Base-by-base conservation (phyloP, 495 filamentous ascomycete species). In the Xylaria grammica region DNA sequence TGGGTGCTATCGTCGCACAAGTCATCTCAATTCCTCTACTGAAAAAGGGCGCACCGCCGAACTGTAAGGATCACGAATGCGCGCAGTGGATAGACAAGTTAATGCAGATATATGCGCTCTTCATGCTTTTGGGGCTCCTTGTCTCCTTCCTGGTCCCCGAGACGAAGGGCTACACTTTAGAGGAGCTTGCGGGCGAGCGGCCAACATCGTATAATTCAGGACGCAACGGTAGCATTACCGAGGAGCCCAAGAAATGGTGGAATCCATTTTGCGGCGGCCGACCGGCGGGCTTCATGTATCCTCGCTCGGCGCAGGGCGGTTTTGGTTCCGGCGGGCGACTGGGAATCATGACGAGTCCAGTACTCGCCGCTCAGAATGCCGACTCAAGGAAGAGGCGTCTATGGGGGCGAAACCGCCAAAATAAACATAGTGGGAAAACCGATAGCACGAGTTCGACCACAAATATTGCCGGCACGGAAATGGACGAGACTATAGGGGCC, bases 61-160 rank as follows among this genome's bases (percentile, higher is more conserved):
- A 81, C 58, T 84, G 80, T 59, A 65, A 75, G 0, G 75, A 76
- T 19, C 74, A 67, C 9, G 75, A 76, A 10, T 75, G 75, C 42
- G 75, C 73, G 6, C 89, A 89, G 0, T 92, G 90, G 88, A 78
- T 93, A 56, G 87, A 91, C 75, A 87, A 91, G 65, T 84, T 93
- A 46, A 89, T 92, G 88, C 81, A 92, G 76, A 91, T 93, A 63
- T 93, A 89, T 72, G 89, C 88, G 13, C 77, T 85, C 29, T 92
- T 93, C 77, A 92, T 93, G 90, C 80, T 92, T 36, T 82, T 77
- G 53, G 90, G 90, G 65, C 79, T 85, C 56, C 79, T 90, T 45
- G 87, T 85, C 4, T 85, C 87, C 4, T 70, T 90, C 7, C 71
- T 92, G 46, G 88, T 93, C 46, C 91, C 91, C 0, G 91, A 93